Evolutionary conservation across 1,284 basidiomycete genomes (phyloP).

Genomic region (Mycosarcoma maydis): DNA sequence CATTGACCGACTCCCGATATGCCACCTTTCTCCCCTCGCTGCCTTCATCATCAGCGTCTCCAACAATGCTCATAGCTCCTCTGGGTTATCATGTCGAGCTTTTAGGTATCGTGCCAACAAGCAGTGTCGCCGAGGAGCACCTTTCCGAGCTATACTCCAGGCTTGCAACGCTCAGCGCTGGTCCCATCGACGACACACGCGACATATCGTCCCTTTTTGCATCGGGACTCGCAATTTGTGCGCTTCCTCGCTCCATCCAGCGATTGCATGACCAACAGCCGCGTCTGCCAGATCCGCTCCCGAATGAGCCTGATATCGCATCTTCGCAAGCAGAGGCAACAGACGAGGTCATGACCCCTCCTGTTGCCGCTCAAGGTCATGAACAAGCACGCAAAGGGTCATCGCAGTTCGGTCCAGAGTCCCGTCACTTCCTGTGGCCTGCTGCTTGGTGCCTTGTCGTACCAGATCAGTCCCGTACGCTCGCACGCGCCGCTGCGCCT

Average conservation of each 20-base stretch:
- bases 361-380: background rate
- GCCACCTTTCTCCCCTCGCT: background rate
- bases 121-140: constrained; percentile 12
- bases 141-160: constrained; percentile 8
- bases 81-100: constrained; percentile 14
- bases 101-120: background rate
- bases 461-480: background rate
- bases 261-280: background rate
- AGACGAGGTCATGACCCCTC: constrained; percentile 1
- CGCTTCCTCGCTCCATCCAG: background rate
- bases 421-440: constrained; percentile 24
- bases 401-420: background rate
- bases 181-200: background rate
- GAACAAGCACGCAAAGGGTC: background rate
- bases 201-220: constrained; percentile 4
- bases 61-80: constrained; percentile 15
- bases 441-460: constrained; percentile 27
- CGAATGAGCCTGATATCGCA: background rate
- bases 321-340: background rate
- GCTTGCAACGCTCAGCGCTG: constrained; percentile 1
- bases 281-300: background rate
- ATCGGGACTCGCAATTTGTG: constrained; percentile 25
- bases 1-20: constrained; percentile 9
- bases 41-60: background rate
- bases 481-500: background rate